Evolutionary conservation across 2,329 filamentous ascomycete species (phyloP).

Genomic region (Alternaria incomplexa): DNA sequence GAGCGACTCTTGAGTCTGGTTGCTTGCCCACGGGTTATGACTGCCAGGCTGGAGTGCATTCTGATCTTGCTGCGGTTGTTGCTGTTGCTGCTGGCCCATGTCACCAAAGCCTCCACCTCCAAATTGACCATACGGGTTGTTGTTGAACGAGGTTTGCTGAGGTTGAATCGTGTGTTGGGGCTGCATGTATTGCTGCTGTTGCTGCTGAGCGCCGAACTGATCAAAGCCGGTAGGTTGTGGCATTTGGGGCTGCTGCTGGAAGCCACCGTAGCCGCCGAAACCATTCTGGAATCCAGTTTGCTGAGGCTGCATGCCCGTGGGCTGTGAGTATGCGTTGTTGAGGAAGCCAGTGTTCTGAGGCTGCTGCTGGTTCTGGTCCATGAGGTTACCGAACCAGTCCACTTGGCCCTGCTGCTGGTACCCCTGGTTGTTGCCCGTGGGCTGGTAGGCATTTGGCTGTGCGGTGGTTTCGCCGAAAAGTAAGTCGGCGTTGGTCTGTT

Average conservation of each 20-base stretch:
- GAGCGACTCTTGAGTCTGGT: constrained; percentile 68
- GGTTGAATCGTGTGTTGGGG: constrained; percentile 57
- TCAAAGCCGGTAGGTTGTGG: constrained; percentile 73
- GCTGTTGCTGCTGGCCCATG: constrained; percentile 39
- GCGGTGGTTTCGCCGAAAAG: constrained; percentile 82
- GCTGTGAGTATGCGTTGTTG: constrained; percentile 75
- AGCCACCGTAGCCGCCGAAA: constrained; percentile 66
- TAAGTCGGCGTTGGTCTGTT: constrained; percentile 81
- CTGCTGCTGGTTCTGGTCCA: constrained; percentile 68
- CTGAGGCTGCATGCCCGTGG: constrained; percentile 72
- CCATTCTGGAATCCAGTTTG: constrained; percentile 72
- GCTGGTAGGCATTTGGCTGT: constrained; percentile 73
- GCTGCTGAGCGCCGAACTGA: constrained; percentile 50
- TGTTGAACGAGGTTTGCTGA: constrained; percentile 65
- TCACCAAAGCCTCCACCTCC: constrained; percentile 43
- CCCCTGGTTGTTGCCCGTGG: constrained; percentile 92
- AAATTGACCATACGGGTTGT: constrained; percentile 48
- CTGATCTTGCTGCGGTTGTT: constrained; percentile 62
- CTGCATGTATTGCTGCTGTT: constrained; percentile 35
- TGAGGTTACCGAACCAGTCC: constrained; percentile 96
- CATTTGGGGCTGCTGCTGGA: constrained; percentile 43
- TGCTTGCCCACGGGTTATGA: constrained; percentile 88
- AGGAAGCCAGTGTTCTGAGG: constrained; percentile 72
- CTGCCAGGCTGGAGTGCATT: constrained; percentile 75
- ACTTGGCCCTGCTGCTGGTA: constrained; percentile 97